Percentiles rank a stretch among this genome's conserved stretches.
These are phyloP conservation scores for Narthecium ossifragum DNA, from an alignment of 106 monocot genomes.

Conservation along the genomic window DNA sequence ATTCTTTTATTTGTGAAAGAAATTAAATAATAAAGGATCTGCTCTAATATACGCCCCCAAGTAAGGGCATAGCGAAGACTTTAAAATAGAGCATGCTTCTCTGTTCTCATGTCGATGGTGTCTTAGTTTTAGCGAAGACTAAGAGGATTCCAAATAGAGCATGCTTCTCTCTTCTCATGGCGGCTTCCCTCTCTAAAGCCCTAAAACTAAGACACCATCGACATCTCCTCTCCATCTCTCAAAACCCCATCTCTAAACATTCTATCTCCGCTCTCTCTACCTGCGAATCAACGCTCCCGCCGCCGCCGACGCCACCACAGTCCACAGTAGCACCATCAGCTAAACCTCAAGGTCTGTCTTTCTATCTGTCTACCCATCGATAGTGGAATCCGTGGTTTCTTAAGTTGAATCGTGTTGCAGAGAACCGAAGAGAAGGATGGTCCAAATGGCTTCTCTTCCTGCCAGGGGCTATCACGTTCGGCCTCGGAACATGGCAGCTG, in stretches of 20 bases:
- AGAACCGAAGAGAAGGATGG: constrained; percentile 39
- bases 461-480: constrained; percentile 86
- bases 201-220: constrained; percentile 18
- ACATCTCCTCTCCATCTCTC: constrained; percentile 9
- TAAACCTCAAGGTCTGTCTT: constrained; percentile 21
- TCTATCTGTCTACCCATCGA: neutral
- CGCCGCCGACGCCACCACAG: constrained; percentile 1
- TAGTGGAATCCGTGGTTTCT: neutral
- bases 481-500: constrained; percentile 94
- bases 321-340: constrained; percentile 4
- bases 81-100: too few species aligned
- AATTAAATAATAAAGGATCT: too few species aligned
- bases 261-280: neutral
- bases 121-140: too few species aligned
- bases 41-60: too few species aligned
- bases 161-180: constrained; percentile 29
- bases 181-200: constrained; percentile 29
- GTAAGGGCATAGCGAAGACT: too few species aligned
- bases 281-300: constrained; percentile 1
- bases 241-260: neutral
- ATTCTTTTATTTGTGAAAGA: too few species aligned
- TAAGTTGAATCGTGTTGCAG: constrained; percentile 16
- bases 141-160: too few species aligned
- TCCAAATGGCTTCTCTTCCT: constrained; percentile 71
- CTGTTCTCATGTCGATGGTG: too few species aligned